Conservation (phyloP, 257 asterid species). For the Verbena officinalis region DNA sequence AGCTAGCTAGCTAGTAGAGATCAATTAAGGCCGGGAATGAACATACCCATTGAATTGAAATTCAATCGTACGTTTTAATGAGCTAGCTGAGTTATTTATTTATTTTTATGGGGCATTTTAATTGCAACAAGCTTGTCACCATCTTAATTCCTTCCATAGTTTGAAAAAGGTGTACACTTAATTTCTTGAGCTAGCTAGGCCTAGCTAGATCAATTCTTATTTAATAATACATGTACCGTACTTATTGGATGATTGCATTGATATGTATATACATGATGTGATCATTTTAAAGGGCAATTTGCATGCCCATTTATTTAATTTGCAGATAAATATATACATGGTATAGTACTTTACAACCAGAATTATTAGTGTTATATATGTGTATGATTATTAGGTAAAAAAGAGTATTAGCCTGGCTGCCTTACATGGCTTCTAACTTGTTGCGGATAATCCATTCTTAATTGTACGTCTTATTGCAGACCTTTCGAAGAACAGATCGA, state of each 20-base stretch:
- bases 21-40: too few relatives aligned
- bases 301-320: too few relatives aligned
- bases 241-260: background rate
- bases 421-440: slow-evolving; percentile 15
- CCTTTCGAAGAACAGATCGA: background rate
- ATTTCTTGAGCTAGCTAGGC: too few relatives aligned
- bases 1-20: background rate
- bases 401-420: background rate
- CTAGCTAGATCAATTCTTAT: too few relatives aligned
- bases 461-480: background rate
- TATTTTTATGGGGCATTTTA: background rate
- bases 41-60: background rate
- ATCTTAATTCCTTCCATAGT: slow-evolving; percentile 11
- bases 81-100: background rate
- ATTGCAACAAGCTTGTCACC: slow-evolving; percentile 3
- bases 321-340: too few relatives aligned
- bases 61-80: slow-evolving; percentile 16
- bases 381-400: too few relatives aligned
- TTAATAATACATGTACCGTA: too few relatives aligned
- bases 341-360: too few relatives aligned
- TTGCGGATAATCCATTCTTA: background rate
- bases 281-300: too few relatives aligned
- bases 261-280: too few relatives aligned
- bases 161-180: slow-evolving; percentile 15
- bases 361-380: too few relatives aligned